Conservation (phyloP, 164 flowering plant species). For the Nymphaea colorata region DNA sequence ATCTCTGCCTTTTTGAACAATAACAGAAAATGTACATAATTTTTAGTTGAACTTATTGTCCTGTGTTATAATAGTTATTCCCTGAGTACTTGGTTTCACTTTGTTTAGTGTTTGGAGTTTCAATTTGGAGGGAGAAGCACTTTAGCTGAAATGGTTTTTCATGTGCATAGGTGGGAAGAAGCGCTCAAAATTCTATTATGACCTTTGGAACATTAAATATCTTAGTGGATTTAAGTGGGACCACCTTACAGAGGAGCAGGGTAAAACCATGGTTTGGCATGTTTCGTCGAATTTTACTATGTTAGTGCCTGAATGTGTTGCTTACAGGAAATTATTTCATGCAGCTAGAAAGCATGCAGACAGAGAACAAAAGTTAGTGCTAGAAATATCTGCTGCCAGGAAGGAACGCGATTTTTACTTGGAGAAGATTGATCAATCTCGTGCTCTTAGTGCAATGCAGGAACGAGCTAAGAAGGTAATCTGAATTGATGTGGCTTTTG, state of each 20-base stretch:
- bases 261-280: conserved; percentile 23
- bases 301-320: background rate
- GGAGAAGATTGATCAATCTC: conserved; percentile 57
- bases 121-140: no score
- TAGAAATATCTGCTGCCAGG: conserved; percentile 82
- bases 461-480: conserved; percentile 61
- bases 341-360: conserved; percentile 54
- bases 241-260: conserved; percentile 78
- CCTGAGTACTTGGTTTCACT: background rate
- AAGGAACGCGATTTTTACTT: conserved; percentile 71
- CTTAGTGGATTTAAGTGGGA: conserved; percentile 95
- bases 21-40: no score
- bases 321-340: background rate
- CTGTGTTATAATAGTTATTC: no score
- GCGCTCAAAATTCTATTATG: conserved; percentile 71
- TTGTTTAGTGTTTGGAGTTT: background rate
- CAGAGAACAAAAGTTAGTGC: conserved; percentile 64
- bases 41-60: no score
- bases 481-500: background rate
- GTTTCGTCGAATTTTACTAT: background rate
- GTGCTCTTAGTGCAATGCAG: conserved; percentile 44
- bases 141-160: no score
- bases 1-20: no score
- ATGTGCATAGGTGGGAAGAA: conserved; percentile 67
- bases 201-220: conserved; percentile 90